phyloP scores from a whole-genome alignment of 1,284 basidiomycete genomes.

The Phlebopus sp. region DNA sequence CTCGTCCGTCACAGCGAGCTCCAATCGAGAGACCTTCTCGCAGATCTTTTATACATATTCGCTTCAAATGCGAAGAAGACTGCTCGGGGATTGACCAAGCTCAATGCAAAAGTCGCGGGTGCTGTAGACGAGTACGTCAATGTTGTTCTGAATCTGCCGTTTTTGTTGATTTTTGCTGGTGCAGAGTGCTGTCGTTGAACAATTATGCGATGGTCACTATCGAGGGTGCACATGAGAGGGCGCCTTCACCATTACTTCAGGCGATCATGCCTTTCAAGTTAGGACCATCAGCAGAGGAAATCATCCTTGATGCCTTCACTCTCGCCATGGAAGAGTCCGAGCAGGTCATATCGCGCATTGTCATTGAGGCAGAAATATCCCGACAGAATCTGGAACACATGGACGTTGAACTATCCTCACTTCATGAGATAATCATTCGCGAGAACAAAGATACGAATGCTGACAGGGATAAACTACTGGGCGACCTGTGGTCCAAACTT shows the following conservation, averaged over 20 bases:
- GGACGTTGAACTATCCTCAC: slow-evolving; percentile 52
- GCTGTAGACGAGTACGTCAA: slow-evolving; percentile 62
- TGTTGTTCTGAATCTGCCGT: not conserved
- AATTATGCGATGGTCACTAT: slow-evolving; percentile 64
- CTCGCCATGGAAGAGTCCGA: slow-evolving; percentile 61
- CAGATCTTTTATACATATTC: slow-evolving; percentile 49
- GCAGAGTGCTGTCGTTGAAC: slow-evolving; percentile 67
- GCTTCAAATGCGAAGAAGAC: slow-evolving; percentile 57
- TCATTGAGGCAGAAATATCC: slow-evolving; percentile 60
- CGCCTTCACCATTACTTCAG: slow-evolving; percentile 36
- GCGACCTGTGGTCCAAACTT: slow-evolving; percentile 62
- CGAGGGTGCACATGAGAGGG: slow-evolving; percentile 42
- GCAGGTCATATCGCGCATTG: slow-evolving; percentile 48
- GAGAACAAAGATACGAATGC: slow-evolving; percentile 48
- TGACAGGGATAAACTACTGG: slow-evolving; percentile 53
- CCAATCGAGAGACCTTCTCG: slow-evolving; percentile 55
- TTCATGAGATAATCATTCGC: slow-evolving; percentile 56
- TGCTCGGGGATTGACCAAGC: slow-evolving; percentile 53
- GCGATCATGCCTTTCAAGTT: slow-evolving; percentile 46
- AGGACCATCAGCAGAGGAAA: slow-evolving; percentile 36
- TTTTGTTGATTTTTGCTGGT: slow-evolving; percentile 5
- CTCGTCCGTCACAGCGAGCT: slow-evolving; percentile 61
- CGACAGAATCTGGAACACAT: slow-evolving; percentile 53
- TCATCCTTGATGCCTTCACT: slow-evolving; percentile 51
- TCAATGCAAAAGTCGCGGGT: slow-evolving; percentile 61